These are phyloP conservation scores for Aspergillus sp. DNA, from an alignment of 2,329 filamentous ascomycete genomes.

Conservation along the genomic window DNA sequence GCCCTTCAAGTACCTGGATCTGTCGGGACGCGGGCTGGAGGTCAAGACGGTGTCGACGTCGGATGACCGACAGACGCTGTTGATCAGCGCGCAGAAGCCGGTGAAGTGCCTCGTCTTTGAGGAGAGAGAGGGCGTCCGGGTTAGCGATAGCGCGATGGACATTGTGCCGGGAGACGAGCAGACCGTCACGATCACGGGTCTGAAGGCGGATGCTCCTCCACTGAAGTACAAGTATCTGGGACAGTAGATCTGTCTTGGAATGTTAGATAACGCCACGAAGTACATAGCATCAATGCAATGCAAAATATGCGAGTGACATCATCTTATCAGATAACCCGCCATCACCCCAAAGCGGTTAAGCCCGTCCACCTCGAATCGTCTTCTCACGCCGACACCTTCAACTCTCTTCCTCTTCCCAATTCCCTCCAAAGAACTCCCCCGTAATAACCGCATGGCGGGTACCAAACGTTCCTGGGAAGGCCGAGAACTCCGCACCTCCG, in stretches of 20 bases:
- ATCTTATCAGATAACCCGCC: slow-evolving; percentile 12
- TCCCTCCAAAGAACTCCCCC: not conserved
- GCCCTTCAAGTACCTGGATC: slow-evolving; percentile 59
- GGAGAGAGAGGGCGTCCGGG: slow-evolving; percentile 53
- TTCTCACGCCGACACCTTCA: not conserved
- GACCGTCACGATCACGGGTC: slow-evolving; percentile 27
- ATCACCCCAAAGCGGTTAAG: slow-evolving; percentile 6
- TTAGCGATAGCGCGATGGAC: slow-evolving; percentile 58
- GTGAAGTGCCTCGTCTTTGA: slow-evolving; percentile 63
- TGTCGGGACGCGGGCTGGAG: slow-evolving; percentile 51
- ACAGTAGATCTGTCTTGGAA: slow-evolving; percentile 13
- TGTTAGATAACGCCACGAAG: not conserved
- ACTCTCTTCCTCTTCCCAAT: not conserved
- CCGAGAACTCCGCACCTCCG: slow-evolving; percentile 20
- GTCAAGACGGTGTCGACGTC: slow-evolving; percentile 39
- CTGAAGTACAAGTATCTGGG: slow-evolving; percentile 29
- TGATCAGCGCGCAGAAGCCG: slow-evolving; percentile 50
- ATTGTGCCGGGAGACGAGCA: slow-evolving; percentile 60
- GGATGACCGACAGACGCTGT: slow-evolving; percentile 29
- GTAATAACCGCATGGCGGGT: slow-evolving; percentile 27
- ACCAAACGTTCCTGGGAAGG: slow-evolving; percentile 42
- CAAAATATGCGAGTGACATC: not conserved
- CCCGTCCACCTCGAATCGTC: not conserved
- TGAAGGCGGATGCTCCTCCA: slow-evolving; percentile 17
- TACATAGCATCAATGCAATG: not conserved